Conservation (phyloP, 768 basidiomycete species). For the Russula griseocarnosa region DNA sequence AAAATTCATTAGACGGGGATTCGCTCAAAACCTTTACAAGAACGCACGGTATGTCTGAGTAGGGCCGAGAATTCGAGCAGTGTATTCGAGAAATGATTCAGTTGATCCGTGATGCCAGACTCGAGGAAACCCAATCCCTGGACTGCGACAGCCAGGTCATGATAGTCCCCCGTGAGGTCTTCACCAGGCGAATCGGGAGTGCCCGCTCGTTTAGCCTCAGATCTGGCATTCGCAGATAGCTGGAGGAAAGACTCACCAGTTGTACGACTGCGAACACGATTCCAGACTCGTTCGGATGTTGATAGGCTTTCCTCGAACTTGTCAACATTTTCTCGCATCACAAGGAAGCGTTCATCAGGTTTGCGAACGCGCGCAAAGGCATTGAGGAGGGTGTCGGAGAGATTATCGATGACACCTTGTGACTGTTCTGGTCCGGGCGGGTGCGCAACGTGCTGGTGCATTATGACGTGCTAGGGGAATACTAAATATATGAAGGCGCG, state of each 20-base stretch:
- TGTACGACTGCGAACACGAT: constrained; percentile 70
- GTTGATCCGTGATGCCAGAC: constrained; percentile 95
- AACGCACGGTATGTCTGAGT: constrained; percentile 71
- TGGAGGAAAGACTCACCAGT: constrained; percentile 63
- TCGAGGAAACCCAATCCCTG: constrained; percentile 98
- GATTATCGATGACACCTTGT: constrained; percentile 83
- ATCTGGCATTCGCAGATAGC: constrained; percentile 39
- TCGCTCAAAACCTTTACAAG: not conserved
- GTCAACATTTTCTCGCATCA: constrained; percentile 89
- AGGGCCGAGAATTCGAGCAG: constrained; percentile 92
- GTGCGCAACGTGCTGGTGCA: constrained; percentile 94
- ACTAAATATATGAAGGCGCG: constrained; percentile 18
- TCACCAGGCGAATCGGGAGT: constrained; percentile 65
- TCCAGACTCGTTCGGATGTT: constrained; percentile 77
- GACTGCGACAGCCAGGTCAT: constrained; percentile 92
- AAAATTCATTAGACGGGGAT: not conserved
- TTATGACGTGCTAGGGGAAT: constrained; percentile 74
- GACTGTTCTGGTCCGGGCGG: constrained; percentile 80
- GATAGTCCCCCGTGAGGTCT: constrained; percentile 97
- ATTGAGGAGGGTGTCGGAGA: constrained; percentile 94
- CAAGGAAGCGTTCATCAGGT: constrained; percentile 91
- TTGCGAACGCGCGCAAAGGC: constrained; percentile 95
- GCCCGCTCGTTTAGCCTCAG: constrained; percentile 85
- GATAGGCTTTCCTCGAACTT: constrained; percentile 94
- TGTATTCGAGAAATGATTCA: constrained; percentile 96